A percentile compares a stretch with the other conserved stretches of the same genome.
These are phyloP conservation scores for Podaxis mareebaensis DNA, from an alignment of 768 basidiomycete genomes.

Conservation along the genomic window DNA sequence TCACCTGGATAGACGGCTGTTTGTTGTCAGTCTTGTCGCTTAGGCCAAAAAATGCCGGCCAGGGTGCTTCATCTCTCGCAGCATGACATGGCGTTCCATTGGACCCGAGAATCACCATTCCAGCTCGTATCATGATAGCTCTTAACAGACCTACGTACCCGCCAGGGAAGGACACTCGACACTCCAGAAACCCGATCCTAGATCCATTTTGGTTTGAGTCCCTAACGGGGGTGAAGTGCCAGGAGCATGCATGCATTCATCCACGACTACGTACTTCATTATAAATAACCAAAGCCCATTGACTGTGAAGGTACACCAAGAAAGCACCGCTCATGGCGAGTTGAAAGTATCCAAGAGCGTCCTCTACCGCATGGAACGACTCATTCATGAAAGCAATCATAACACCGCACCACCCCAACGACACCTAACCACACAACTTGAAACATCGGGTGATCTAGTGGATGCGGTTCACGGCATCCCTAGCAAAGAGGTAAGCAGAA, in stretches of 20 bases:
- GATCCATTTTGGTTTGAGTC: not conserved
- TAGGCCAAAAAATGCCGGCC: not conserved
- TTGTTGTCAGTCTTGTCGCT: not conserved
- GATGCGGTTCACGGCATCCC: slow-evolving; percentile 23
- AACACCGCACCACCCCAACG: too few relatives aligned
- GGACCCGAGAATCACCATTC: not conserved
- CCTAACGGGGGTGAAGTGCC: not conserved
- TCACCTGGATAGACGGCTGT: too few relatives aligned
- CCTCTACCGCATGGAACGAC: not conserved
- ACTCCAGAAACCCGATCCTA: not conserved
- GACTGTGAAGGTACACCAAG: not conserved
- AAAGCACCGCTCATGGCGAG: not conserved
- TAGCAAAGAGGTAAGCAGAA: slow-evolving; percentile 33
- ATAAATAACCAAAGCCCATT: not conserved
- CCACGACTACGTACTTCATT: not conserved
- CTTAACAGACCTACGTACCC: too few relatives aligned
- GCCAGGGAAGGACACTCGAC: not conserved
- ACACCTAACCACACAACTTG: not conserved
- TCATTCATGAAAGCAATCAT: too few relatives aligned
- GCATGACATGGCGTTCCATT: not conserved
- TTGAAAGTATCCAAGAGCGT: not conserved
- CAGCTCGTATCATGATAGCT: not conserved
- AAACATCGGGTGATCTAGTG: not conserved
- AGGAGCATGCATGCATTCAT: not conserved
- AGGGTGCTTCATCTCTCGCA: too few relatives aligned